Evolutionary conservation across 495 filamentous ascomycete genomes (phyloP).

Genomic region (Aspergillus cavernicola): DNA sequence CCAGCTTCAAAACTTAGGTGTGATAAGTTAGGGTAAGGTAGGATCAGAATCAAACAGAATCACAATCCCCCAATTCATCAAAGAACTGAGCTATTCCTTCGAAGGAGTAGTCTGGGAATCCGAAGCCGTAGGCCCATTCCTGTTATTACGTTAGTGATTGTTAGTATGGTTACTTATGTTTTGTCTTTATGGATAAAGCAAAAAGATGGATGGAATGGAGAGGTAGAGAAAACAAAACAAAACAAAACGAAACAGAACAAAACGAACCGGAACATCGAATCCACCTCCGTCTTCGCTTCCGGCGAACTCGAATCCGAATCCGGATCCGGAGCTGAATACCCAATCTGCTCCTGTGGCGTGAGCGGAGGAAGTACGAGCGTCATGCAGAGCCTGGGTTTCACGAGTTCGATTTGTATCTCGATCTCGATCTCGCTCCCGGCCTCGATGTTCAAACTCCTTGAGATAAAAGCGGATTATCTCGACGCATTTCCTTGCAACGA

Average conservation of each 20-base stretch:
- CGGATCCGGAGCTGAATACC: too few species aligned
- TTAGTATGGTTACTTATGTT: too few species aligned
- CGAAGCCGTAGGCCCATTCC: slow-evolving; percentile 42
- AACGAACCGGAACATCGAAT: slow-evolving; percentile 32
- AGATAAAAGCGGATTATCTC: slow-evolving; percentile 39
- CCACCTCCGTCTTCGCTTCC: too few species aligned
- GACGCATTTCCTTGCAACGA: slow-evolving; percentile 37
- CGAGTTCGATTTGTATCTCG: too few species aligned
- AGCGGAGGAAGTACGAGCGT: too few species aligned
- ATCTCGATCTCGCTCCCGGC: not conserved
- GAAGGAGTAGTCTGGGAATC: slow-evolving; percentile 40
- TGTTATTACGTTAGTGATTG: not conserved
- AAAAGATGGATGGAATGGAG: too few species aligned
- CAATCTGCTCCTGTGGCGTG: too few species aligned
- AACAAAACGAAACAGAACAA: slow-evolving; percentile 26
- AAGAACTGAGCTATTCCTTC: slow-evolving; percentile 39
- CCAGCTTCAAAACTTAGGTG: too few species aligned
- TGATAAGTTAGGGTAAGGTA: too few species aligned
- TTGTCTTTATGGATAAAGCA: not conserved
- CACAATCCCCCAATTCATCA: slow-evolving; percentile 8
- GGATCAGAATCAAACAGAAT: too few species aligned
- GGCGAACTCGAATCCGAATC: not conserved
- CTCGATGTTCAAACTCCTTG: slow-evolving; percentile 24
- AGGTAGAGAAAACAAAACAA: not conserved
- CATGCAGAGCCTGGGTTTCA: too few species aligned